Evolutionary conservation across 2,329 filamentous ascomycete species (phyloP), one percentile per base, ranked within the genome.

Genomic region (Colletotrichum karsti): DNA sequence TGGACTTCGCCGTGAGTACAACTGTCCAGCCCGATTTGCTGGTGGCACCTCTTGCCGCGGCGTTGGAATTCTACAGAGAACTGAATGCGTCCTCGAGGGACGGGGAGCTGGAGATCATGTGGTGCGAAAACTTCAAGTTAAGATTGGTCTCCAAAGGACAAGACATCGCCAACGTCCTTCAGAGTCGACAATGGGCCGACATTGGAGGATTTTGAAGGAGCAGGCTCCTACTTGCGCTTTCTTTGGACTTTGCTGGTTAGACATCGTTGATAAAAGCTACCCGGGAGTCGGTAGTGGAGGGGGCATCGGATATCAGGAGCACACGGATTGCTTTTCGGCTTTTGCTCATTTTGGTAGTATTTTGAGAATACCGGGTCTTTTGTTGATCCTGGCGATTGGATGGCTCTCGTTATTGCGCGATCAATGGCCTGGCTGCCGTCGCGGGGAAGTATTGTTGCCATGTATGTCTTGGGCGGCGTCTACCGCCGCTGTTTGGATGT

Each of bases 21-120:
- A 84, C 80, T 1, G 77, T 78, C 13, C 84, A 86, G 75, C 84
- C 84, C 2, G 84, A 86, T 67, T 70, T 85, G 70, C 71, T 87
- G 15, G 73, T 79, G 8, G 78, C 78, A 10, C 83, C 84, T 4
- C 77, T 87, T 74, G 77, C 74, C 7, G 78, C 83, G 13, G 83
- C 80, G 1, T 74, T 81, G 69, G 74, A 79, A n/a, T 80, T 83
- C 37, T 87, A 82, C 70, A 75, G 75, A 24, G 78, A 78, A 7
- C 76, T 83, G 51, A 78, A 80, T 58, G 73, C 76, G 7, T 71
- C 75, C 7, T 78, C 78, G 3, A 79, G 81, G 48, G 81, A 84
- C 28, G 82, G 80, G 4, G 70, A 82, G 26, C 73, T 84, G 30
- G 85, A 86, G 74, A 71, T 84, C 12, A 73, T 84, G 67, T 87